Evolutionary conservation across 371 early-diverging fungal species (phyloP), one percentile per base, ranked within the genome.

Genomic region (Apophysomyces sp.): DNA sequence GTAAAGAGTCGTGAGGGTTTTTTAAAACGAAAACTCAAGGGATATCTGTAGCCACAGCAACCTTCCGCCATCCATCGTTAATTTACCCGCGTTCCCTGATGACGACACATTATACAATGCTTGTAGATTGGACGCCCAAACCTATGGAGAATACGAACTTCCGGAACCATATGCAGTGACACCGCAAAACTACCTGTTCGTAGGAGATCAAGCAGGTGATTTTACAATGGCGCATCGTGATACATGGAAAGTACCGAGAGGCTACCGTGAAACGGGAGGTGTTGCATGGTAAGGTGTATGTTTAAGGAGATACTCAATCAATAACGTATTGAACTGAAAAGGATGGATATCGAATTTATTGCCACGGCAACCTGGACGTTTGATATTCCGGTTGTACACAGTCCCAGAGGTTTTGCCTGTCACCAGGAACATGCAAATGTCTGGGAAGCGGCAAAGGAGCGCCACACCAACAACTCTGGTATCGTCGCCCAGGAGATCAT

Each of bases 281-380:
- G 69, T 75, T 26, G 76, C 79, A 16, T 79, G 79, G 79, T 73
- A 62, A 62, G 36, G n/a, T 37, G 26, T 29, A 21, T n/a, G 13
- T 34, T 34, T 34, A 40, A 39, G 27, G 36, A 36, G 30, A 52
- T 15, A 16, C 24, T 30, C 4, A 15, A 16, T 27, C n/a, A 56
- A 32, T 36, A 13, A 30, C 29, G 16, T 55, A 16, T 31, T 32
- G n/a, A 13, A 13, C 4, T 34, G 18, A 28, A 13, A 44, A 73
- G 73, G 71, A 65, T 74, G 62, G 80, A 79, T 52, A 72, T 79
- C 55, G 76, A 79, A 57, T 79, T 76, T 40, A 74, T 79, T 39
- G 63, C 68, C 39, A 74, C 80, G 2, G 77, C 77, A 7, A 37
- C 71, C 1, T 74, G 76, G 53, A 70, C 73, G 0, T 74, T 74